Conservation (phyloP, 73 alveolate genomes). For the Paramecium primaurelia region DNA sequence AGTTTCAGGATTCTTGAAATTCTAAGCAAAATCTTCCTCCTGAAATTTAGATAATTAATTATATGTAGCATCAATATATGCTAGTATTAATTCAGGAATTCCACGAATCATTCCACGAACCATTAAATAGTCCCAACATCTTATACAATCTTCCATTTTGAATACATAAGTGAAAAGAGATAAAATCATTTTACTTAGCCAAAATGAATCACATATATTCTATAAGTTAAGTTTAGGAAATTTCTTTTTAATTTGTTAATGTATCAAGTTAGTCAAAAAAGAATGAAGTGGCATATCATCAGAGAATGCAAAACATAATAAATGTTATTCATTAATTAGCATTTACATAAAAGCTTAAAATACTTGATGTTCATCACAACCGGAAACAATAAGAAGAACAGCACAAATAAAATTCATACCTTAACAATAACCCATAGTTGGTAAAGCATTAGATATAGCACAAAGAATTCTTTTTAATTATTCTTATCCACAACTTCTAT, state of each 20-base stretch:
- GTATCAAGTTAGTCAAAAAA: neutral
- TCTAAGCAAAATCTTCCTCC: neutral
- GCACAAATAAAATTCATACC: constrained; percentile 57
- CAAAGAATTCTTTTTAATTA: neutral
- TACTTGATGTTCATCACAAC: constrained; percentile 43
- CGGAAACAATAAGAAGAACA: constrained; percentile 47
- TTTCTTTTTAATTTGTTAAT: neutral
- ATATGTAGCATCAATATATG: neutral
- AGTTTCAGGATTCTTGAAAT: neutral
- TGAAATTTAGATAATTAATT: neutral
- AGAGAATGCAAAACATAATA: neutral
- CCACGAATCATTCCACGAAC: constrained; percentile 23
- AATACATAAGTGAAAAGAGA: constrained; percentile 1
- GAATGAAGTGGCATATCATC: constrained; percentile 29
- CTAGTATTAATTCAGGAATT: neutral
- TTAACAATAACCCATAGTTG: constrained; percentile 54
- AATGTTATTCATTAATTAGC: neutral
- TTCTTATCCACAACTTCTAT: neutral
- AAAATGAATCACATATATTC: neutral
- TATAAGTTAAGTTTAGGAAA: neutral
- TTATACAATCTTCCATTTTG: neutral
- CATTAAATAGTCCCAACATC: constrained; percentile 29
- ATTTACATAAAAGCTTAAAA: neutral
- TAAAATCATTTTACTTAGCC: constrained; percentile 25
- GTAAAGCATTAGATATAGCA: neutral